phyloP scores from a whole-genome alignment of 495 filamentous ascomycete species.

The Sordaria brevicollis region DNA sequence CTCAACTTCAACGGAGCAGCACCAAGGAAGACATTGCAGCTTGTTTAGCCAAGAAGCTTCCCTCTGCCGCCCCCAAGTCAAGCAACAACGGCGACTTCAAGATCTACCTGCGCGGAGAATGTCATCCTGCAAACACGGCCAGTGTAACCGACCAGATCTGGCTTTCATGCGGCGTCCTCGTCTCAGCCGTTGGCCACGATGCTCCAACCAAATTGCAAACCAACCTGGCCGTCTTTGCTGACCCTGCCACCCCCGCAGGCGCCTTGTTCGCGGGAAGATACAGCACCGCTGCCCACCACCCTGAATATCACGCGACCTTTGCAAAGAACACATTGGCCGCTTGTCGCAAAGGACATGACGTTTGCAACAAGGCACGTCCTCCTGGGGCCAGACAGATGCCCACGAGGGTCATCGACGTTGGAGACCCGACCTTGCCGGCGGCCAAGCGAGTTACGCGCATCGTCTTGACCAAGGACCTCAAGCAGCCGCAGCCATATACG shows the following conservation, averaged over 20 bases:
- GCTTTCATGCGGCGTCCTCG: neutral
- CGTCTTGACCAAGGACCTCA: neutral
- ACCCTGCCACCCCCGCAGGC: neutral
- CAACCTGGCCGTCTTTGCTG: neutral
- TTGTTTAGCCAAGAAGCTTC: neutral
- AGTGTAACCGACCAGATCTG: neutral
- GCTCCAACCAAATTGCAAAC: neutral
- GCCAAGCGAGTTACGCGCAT: neutral
- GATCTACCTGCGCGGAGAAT: neutral
- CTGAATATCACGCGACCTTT: neutral
- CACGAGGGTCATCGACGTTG: constrained; percentile 1
- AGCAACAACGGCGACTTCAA: neutral
- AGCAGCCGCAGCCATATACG: neutral
- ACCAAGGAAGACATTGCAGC: neutral
- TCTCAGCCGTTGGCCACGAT: neutral
- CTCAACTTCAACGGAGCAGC: neutral
- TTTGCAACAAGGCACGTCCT: neutral
- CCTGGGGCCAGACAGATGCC: neutral
- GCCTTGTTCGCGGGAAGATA: neutral
- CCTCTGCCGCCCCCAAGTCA: neutral
- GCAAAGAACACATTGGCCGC: fast-evolving
- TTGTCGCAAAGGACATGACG: neutral
- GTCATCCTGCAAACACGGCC: neutral
- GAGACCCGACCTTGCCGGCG: neutral
- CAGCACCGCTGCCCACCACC: neutral